Base-by-base conservation (phyloP, 768 basidiomycete species). In the Tephrocybe sp. region DNA sequence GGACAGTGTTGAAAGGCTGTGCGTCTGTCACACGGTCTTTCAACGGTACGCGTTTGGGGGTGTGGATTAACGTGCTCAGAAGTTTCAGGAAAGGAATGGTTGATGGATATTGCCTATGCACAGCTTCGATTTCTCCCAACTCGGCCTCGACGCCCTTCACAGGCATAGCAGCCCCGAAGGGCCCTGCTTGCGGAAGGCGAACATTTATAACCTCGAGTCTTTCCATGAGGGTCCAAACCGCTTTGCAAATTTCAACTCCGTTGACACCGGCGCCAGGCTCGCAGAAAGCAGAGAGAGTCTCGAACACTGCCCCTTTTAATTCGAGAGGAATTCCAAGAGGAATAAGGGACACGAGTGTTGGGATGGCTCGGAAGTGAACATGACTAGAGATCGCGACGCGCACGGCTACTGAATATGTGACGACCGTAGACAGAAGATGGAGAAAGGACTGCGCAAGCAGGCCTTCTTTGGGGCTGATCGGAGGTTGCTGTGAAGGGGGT, bases 71-170 rank as follows among this genome's bases (percentile, higher is more conserved):
- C 0, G 90, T 85, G 58, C 79, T 79, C 51, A 98, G 80, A 37
- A 98, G 78, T 49, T 80, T 79, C 43, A 98, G 69, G 72, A 98
- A 96, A 0, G 95, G 86, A 18, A 91, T 86, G 0, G 95, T 96
- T 7, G 91, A 80, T 0, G 95, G 93, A 66, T 96, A 98, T 48
- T 87, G 61, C 64, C 80, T 80, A 62, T 86, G 82, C 4, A 78
- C 75, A 12, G 89, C 73, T 67, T 98, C 96, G 44, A 94, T 82
- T 56, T 92, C 87, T 56, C 94, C 92, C 54, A 98, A 69, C 63
- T 96, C 92, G 4, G 88, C 79, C 55, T 95, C 86, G 3, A 93
- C 85, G 0, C 94, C 92, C 60, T 86, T 87, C 9, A 79, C 78
- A 18, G 80, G 73, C 6, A 86, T 60, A 35, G 75, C 65, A 21